phyloP scores from a whole-genome alignment of 495 filamentous ascomycete genomes.

The Apodospora peruviana region DNA sequence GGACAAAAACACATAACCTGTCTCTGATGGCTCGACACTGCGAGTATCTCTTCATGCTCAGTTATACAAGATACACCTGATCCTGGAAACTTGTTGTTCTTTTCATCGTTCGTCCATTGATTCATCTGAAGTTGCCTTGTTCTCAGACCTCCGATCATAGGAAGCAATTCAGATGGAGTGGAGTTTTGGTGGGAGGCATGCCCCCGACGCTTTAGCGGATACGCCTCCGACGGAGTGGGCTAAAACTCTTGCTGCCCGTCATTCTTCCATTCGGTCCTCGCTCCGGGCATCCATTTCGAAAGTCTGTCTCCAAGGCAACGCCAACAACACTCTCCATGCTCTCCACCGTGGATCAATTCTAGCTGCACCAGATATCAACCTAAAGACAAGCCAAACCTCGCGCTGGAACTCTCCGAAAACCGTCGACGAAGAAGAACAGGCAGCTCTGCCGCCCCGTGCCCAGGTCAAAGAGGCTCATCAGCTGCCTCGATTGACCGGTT shows the following conservation, averaged over 20 bases:
- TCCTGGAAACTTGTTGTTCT: too few species aligned
- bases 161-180: neutral
- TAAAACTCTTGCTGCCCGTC: neutral
- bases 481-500: neutral
- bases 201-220: neutral
- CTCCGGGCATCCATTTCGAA: neutral
- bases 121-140: too few species aligned
- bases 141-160: too few species aligned
- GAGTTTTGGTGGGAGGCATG: neutral
- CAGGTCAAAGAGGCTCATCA: neutral
- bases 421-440: neutral
- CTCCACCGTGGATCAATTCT: neutral
- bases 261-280: neutral
- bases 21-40: too few species aligned
- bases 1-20: too few species aligned
- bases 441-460: neutral
- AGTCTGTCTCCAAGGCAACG: slow-evolving; percentile 5
- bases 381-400: too few species aligned
- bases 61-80: too few species aligned
- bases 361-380: too few species aligned
- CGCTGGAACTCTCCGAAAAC: too few species aligned
- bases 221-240: neutral
- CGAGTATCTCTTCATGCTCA: too few species aligned
- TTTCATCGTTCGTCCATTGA: too few species aligned
- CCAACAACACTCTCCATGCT: neutral